A percentile compares a stretch with the other conserved stretches of the same genome.
Conservation (phyloP, 441 rosid genomes). For the Bruguiera hainesii region DNA sequence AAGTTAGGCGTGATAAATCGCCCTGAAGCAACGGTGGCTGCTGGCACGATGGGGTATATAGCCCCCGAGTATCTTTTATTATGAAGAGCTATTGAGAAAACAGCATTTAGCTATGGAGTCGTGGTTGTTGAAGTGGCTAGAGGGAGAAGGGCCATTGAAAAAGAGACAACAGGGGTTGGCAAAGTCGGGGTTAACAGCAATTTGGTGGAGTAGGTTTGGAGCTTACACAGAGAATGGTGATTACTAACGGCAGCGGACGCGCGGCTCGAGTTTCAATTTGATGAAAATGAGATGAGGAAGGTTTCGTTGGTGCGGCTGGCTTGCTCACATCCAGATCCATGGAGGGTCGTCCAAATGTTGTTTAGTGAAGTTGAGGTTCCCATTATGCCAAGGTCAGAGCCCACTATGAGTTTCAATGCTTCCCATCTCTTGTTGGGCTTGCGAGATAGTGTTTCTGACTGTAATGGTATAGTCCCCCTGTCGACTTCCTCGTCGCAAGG, state of each 20-base stretch:
- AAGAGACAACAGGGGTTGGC: conserved; percentile 30
- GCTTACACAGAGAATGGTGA: conserved; percentile 72
- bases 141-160: conserved; percentile 87
- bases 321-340: conserved; percentile 89
- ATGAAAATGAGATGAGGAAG: conserved; percentile 58
- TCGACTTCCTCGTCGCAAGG: conserved; percentile 67
- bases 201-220: conserved; percentile 97
- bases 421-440: conserved; percentile 68
- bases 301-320: conserved; percentile 76
- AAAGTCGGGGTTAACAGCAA: conserved; percentile 46
- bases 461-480: conserved; percentile 47
- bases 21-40: conserved; percentile 88
- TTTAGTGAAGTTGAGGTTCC: conserved; percentile 82
- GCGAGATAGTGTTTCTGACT: conserved; percentile 89
- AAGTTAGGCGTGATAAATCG: conserved; percentile 79
- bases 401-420: conserved; percentile 78
- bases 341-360: conserved; percentile 81
- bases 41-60: conserved; percentile 96
- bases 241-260: conserved; percentile 61
- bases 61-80: conserved; percentile 90
- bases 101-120: conserved; percentile 89
- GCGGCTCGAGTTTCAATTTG: conserved; percentile 54
- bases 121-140: conserved; percentile 87
- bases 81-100: conserved; percentile 83
- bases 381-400: conserved; percentile 67